Evolutionary conservation across 2,329 filamentous ascomycete genomes (phyloP), one percentile per base, ranked within the genome.

Genomic region (Eurotiales sp.): DNA sequence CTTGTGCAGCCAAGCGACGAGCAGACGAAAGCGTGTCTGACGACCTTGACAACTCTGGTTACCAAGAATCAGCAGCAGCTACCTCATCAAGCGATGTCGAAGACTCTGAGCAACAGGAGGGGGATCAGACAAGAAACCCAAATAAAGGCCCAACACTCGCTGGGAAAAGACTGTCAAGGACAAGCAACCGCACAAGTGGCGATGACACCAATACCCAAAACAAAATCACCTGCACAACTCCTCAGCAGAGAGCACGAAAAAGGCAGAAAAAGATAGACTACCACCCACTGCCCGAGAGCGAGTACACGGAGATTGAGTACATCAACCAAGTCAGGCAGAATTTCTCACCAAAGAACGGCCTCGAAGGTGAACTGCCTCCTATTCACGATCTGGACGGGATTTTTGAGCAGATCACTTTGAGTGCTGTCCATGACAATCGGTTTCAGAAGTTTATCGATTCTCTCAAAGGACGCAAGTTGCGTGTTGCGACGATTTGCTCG

Each of bases 401-500:
- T 8, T 78, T 84, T 50, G 59, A 59, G 1, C 70, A 79, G 25
- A 72, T 83, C 34, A 69, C 74, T 0, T 49, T 56, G 0, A 73
- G 68, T 40, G 73, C 69, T 58, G 42, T 64, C 32, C 39, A 34
- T 2, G 17, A 62, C 50, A 52, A 64, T 55, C 56, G 65, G 10
- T 58, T 78, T 8, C 46, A 60, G 25, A 51, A 71, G 46, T 64
- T 72, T 1, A 37, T 76, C 1, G 23, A 62, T 2, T 57, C 66
- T 44, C 56, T 76, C 1, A 59, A 65, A 8, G 61, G 61, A 2
- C 62, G 71, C 6, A 61, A 71, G 4, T 58, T 86, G 22, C 69
- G 76, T 8, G 72, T 90, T 22, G 86, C 78, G 0, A 92, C 88
- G 0, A 82, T 90, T 73, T 91, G 87, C 63, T 90, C 87, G 1